Percentiles rank a stretch among this genome's conserved stretches.
These are phyloP conservation scores for Lepidium sativum DNA, from an alignment of 345 rosid species.

Conservation along the genomic window DNA sequence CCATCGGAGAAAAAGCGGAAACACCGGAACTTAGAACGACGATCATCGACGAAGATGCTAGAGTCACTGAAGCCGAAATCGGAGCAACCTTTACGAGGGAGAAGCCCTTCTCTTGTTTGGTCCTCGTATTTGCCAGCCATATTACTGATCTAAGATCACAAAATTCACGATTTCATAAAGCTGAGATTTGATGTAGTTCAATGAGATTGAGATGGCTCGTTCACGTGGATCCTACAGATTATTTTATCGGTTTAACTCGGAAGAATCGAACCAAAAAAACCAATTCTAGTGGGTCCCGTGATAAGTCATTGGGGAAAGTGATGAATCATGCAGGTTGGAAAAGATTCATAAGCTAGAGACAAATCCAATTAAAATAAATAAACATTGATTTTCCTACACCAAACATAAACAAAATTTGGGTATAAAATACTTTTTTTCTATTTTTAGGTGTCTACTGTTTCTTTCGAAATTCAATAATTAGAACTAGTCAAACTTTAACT, in stretches of 20 bases:
- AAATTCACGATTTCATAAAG: neutral
- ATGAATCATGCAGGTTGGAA: neutral
- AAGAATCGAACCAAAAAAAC: neutral
- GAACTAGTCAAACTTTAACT: too few relatives aligned
- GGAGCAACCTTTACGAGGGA: conserved; percentile 45
- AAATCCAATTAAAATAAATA: neutral
- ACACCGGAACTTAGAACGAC: conserved; percentile 33
- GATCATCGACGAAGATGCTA: conserved; percentile 4
- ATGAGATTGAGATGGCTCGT: neutral
- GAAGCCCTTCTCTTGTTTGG: conserved; percentile 49
- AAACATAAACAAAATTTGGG: too few relatives aligned
- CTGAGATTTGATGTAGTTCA: neutral
- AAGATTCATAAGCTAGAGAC: neutral
- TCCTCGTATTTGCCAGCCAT: conserved; percentile 40
- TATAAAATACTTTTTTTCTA: too few relatives aligned
- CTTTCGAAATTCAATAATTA: too few relatives aligned
- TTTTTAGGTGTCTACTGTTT: too few relatives aligned
- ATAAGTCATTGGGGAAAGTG: neutral
- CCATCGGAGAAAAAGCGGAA: conserved; percentile 40
- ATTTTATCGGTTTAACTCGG: neutral
- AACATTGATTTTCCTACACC: neutral
- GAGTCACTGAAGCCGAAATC: conserved; percentile 45
- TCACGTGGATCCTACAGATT: neutral
- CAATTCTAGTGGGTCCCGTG: neutral
- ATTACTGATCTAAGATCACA: neutral